Conservation (phyloP, 73 alveolate genomes). For the Paramecium pentaurelia region DNA sequence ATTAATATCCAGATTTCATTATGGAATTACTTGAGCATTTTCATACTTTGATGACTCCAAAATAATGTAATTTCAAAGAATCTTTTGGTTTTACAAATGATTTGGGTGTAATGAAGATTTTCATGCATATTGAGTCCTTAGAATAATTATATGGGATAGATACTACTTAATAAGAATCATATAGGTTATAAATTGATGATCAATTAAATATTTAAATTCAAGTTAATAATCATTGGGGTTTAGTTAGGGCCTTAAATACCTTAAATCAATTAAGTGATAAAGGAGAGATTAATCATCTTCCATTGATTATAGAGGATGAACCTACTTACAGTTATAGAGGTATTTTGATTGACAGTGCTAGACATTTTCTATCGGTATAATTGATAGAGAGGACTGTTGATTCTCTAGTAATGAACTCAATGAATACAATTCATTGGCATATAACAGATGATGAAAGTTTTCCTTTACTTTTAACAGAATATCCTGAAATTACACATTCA, state of each 20-base stretch:
- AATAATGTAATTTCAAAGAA: background rate
- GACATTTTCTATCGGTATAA: slow-evolving; percentile 69
- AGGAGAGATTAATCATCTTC: slow-evolving; percentile 44
- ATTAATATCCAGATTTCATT: background rate
- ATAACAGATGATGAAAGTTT: slow-evolving; percentile 46
- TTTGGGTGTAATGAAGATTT: background rate
- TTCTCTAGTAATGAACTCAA: slow-evolving; percentile 65
- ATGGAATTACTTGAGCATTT: background rate
- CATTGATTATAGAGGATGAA: slow-evolving; percentile 64
- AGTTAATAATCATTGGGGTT: slow-evolving; percentile 37
- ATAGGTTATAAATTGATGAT: background rate
- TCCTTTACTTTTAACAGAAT: background rate
- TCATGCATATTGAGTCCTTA: background rate
- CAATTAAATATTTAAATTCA: background rate
- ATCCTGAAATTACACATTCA: slow-evolving; percentile 65
- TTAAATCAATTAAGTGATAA: slow-evolving; percentile 28
- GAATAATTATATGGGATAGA: background rate
- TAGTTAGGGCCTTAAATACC: slow-evolving; percentile 2
- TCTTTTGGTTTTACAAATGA: background rate
- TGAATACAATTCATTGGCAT: slow-evolving; percentile 68
- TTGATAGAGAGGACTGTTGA: slow-evolving; percentile 66
- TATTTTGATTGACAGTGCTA: slow-evolving; percentile 82
- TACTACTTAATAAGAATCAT: background rate
- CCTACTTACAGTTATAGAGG: slow-evolving; percentile 78
- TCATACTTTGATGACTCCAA: background rate